These are phyloP conservation scores for Suhomyces chickasaworum DNA, from an alignment of 1,139 yeast species.

Conservation along the genomic window DNA sequence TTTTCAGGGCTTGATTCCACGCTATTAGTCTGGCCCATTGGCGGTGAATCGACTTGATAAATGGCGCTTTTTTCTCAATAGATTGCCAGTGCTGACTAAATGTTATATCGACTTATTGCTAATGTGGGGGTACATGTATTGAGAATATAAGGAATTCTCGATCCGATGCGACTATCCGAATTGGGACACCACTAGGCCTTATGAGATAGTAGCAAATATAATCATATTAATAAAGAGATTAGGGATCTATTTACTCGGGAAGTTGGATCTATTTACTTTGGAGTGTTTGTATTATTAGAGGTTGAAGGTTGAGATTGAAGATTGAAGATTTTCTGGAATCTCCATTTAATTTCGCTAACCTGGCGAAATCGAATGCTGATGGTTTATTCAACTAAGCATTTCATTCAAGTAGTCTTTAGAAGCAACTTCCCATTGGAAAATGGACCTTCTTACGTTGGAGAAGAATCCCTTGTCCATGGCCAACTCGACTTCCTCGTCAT, in stretches of 20 bases:
- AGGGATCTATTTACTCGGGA: not conserved
- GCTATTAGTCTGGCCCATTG: slow-evolving; percentile 29
- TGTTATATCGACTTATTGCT: not conserved
- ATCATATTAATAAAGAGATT: not conserved
- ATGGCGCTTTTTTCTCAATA: not conserved
- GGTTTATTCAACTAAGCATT: slow-evolving; percentile 14
- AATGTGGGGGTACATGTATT: not conserved
- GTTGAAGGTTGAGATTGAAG: not conserved
- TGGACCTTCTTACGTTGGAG: slow-evolving; percentile 25
- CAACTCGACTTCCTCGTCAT: slow-evolving; percentile 33
- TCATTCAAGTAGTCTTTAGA: slow-evolving; percentile 34
- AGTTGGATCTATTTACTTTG: not conserved
- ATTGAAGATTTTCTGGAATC: not conserved
- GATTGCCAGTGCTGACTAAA: not conserved
- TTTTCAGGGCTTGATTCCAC: slow-evolving; percentile 9
- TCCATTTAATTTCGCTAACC: not conserved
- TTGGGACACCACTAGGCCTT: not conserved
- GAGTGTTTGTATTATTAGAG: not conserved
- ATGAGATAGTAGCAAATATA: not conserved
- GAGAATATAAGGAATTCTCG: not conserved
- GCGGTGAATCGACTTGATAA: not conserved
- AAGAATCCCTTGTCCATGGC: slow-evolving; percentile 23
- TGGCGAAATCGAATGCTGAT: not conserved
- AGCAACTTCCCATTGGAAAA: slow-evolving; percentile 34
- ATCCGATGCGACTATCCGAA: not conserved